phyloP scores from a whole-genome alignment of 2,329 filamentous ascomycete genomes.

The Colletotrichum theobromicola region DNA sequence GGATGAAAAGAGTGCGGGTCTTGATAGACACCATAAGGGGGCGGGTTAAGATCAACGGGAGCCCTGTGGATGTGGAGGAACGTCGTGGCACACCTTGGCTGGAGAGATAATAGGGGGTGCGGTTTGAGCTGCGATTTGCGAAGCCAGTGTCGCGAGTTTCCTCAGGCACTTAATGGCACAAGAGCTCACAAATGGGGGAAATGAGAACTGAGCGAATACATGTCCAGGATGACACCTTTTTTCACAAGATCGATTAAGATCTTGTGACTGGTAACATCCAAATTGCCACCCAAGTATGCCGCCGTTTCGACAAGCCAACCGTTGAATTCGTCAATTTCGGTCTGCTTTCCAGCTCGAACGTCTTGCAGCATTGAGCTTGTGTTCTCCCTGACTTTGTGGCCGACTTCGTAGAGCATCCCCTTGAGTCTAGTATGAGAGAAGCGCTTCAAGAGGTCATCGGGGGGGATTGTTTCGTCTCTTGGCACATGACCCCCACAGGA shows the following conservation, averaged over 20 bases:
- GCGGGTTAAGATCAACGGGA: background rate
- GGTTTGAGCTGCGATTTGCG: background rate
- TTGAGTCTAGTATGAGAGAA: conserved; percentile 49
- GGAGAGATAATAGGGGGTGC: background rate
- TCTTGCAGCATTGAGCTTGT: conserved; percentile 70
- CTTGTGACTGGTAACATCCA: conserved; percentile 43
- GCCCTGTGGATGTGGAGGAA: background rate
- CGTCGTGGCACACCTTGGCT: background rate
- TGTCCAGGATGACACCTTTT: conserved; percentile 32
- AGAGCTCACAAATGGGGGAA: conserved; percentile 24
- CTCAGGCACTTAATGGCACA: background rate
- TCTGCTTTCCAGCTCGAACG: conserved; percentile 52
- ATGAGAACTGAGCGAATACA: conserved; percentile 35
- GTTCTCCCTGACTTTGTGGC: conserved; percentile 55
- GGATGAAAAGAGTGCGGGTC: background rate
- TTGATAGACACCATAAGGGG: background rate
- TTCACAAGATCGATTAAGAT: conserved; percentile 50
- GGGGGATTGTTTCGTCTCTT: background rate
- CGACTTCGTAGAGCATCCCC: conserved; percentile 51
- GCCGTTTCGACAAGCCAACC: conserved; percentile 60
- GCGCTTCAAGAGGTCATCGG: conserved; percentile 34
- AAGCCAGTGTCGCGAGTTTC: background rate
- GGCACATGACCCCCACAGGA: background rate
- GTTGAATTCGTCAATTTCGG: conserved; percentile 65
- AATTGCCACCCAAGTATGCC: conserved; percentile 35